A percentile compares a stretch with the other conserved stretches of the same genome.
These are phyloP conservation scores for Plectosphaerella cucumerina DNA, from an alignment of 2,329 filamentous ascomycete species.

Conservation along the genomic window DNA sequence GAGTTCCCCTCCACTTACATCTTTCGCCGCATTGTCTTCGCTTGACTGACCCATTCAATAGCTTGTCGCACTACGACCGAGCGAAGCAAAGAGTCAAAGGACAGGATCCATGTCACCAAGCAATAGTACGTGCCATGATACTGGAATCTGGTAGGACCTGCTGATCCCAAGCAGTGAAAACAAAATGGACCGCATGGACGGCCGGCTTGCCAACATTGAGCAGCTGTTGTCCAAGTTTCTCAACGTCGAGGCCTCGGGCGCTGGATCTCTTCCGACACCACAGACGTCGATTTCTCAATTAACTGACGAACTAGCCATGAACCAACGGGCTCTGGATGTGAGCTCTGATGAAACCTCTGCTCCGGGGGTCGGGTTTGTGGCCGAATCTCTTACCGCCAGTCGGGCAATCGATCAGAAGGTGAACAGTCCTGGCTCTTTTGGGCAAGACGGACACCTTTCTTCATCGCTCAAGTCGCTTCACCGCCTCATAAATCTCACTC, in stretches of 20 bases:
- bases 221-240: not conserved
- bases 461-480: no score
- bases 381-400: not conserved
- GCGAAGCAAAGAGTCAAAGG: conserved; percentile 2
- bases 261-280: not conserved
- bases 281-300: not conserved
- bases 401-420: not conserved
- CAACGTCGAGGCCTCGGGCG: not conserved
- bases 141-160: not conserved
- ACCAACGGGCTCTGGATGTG: no score
- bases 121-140: conserved; percentile 2
- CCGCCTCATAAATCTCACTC: no score
- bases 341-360: not conserved
- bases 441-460: no score
- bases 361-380: not conserved
- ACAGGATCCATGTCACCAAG: conserved; percentile 2
- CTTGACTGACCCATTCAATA: not conserved
- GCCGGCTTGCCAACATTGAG: conserved; percentile 1
- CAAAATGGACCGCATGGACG: conserved; percentile 5
- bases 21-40: not conserved
- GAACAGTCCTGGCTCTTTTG: no score
- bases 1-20: not conserved
- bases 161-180: not conserved
- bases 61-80: conserved; percentile 1
- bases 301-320: no score